A percentile compares a stretch with the other conserved stretches of the same genome.
phyloP scores from a whole-genome alignment of 805 yeast species.

The Candida succiphila region DNA sequence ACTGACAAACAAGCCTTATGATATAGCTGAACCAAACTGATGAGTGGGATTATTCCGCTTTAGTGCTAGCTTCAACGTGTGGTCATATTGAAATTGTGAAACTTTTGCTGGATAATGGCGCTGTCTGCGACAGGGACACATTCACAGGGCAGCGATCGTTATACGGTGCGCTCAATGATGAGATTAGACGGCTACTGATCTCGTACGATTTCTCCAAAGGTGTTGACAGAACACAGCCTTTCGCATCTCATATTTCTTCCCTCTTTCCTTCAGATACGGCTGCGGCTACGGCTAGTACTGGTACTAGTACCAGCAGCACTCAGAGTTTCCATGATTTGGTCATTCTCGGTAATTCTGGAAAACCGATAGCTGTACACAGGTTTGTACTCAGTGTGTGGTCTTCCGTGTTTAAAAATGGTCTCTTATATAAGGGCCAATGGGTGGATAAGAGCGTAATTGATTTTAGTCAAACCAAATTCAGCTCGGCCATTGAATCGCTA shows the following conservation, averaged over 20 bases:
- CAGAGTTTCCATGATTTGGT: slow-evolving; percentile 10
- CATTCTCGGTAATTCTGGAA: too few relatives aligned
- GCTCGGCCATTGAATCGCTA: too few relatives aligned
- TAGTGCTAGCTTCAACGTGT: slow-evolving; percentile 64
- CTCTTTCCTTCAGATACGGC: slow-evolving; percentile 7
- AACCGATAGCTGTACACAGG: slow-evolving; percentile 20
- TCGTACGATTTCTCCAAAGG: slow-evolving; percentile 59
- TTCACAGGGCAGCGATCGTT: slow-evolving; percentile 70
- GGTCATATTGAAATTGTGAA: slow-evolving; percentile 63
- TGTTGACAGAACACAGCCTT: slow-evolving; percentile 60
- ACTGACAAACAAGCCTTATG: too few relatives aligned
- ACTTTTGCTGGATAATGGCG: slow-evolving; percentile 53
- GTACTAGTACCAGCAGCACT: slow-evolving; percentile 6
- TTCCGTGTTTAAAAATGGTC: slow-evolving; percentile 16
- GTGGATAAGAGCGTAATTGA: slow-evolving; percentile 1
- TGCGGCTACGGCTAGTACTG: not conserved
- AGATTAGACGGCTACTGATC: slow-evolving; percentile 47
- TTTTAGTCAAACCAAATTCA: slow-evolving; percentile 12
- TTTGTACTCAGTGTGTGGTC: slow-evolving; percentile 27
- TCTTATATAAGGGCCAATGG: slow-evolving; percentile 9
- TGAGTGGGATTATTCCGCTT: slow-evolving; percentile 67
- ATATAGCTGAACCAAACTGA: slow-evolving; percentile 41
- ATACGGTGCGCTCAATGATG: slow-evolving; percentile 68
- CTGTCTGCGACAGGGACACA: slow-evolving; percentile 73
- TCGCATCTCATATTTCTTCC: slow-evolving; percentile 58